A percentile compares a stretch with the other conserved stretches of the same genome.
phyloP scores from a whole-genome alignment of 73 alveolate genomes.

The Durusdinium trenchii region DNA sequence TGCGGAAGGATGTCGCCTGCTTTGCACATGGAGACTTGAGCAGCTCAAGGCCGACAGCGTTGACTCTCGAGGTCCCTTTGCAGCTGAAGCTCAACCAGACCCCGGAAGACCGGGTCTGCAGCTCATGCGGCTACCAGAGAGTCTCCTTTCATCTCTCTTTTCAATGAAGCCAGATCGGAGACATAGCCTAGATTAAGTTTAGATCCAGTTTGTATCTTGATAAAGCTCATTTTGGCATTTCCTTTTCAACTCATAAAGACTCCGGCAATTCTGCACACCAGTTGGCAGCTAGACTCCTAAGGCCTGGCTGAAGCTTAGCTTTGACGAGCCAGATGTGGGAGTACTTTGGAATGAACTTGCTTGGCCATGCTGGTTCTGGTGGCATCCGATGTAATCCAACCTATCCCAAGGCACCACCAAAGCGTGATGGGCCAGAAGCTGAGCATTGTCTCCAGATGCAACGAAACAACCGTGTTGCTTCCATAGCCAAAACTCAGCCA shows the following conservation, averaged over 20 bases:
- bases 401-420: conserved; percentile 7
- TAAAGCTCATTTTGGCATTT: no score
- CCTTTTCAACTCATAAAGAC: no score
- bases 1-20: no score
- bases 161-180: no score
- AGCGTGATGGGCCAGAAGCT: conserved; percentile 8
- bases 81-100: conserved; percentile 81
- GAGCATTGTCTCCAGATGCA: no score
- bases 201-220: no score
- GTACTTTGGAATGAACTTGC: not conserved
- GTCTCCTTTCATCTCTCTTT: no score
- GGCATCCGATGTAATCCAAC: not conserved
- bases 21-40: no score
- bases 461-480: no score
- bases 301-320: conserved; percentile 90
- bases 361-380: not conserved
- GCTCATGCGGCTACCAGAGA: not conserved
- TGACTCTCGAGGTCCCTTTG: conserved; percentile 43
- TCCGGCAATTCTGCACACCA: not conserved
- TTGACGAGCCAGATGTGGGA: conserved; percentile 90
- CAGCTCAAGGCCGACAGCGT: no score
- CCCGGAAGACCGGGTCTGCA: conserved; percentile 57
- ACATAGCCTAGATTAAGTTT: no score
- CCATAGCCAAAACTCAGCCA: no score
- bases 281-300: not conserved